Evolutionary conservation across 2,329 filamentous ascomycete genomes (phyloP), one percentile per base, ranked within the genome.

Genomic region (Ustilaginoidea virens): DNA sequence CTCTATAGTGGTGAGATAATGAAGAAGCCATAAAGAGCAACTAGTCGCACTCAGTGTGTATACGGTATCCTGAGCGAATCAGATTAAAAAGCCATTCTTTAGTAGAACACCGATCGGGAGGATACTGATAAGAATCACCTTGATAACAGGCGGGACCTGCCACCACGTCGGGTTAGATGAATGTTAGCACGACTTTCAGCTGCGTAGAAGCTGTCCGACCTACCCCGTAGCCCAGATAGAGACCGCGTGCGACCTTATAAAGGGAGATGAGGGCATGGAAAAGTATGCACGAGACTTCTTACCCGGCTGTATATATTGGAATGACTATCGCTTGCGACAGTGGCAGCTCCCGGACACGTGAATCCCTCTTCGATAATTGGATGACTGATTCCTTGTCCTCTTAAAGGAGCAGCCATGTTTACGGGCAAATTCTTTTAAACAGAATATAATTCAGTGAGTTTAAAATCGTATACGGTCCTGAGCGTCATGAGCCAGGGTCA

Each of bases 161-260:
- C 74, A 92, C 85, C 85, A 94, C 0, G 79, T 93, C 39, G 66
- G 61, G 4, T 74, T 73, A 25, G 23, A 8, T 25, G 14, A 11
- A 5, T 16, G 14, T 25, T 15, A 25, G n/a, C 23, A 15, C 10
- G n/a, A 25, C n/a, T 25, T 10, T 10, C 4, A 9, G 9, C 23
- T 11, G n/a, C 14, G 14, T 25, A 25, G n/a, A 25, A 15, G 10
- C 23, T 15, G 23, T 13, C n/a, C n/a, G n/a, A n/a, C n/a, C n/a
- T n/a, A n/a, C n/a, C n/a, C n/a, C 0, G 83, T 93, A 0, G 80
- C 78, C 79, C 77, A 93, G 22, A 94, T 82, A 39, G 68, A 72
- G 0, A 83, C 82, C 3, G 80, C 87, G 46, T 94, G 87, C 0
- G 86, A 92, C 21, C 87, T 60, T 3, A 96, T 86, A 19, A 94